Evolutionary conservation across 495 filamentous ascomycete species (phyloP), one percentile per base, ranked within the genome.

Genomic region (Bombardia bombarda): DNA sequence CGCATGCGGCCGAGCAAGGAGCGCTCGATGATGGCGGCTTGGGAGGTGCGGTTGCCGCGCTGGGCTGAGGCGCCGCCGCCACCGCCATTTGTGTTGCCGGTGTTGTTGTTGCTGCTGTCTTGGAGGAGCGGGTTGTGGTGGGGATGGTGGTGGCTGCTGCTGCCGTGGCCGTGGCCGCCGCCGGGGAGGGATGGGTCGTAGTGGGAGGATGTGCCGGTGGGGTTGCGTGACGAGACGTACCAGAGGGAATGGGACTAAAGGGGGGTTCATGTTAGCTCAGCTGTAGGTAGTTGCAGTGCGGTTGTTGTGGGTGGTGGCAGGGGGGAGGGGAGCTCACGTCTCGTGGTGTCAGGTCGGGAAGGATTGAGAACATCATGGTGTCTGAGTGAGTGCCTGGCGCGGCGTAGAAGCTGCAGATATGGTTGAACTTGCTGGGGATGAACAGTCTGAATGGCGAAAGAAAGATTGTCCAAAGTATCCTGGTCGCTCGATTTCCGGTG

Each of bases 211-310:
- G 51, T 42, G 33, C 53, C 52, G 54, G 61, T 49, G 28, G 73
- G 65, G 50, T 64, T 61, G 46, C 71, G 72, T 3, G 74, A 66
- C 38, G 77, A 76, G 26, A 74, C 77, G 60, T 83, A 83, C 77
- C 83, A 85, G 48, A 85, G 75, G 26, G 80, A 73, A 58, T 86
- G 79, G 37, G 81, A 81, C 80, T 84, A n/a, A n/a, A n/a, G n/a
- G n/a, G n/a, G n/a, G n/a, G 46, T 32, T 35, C 32, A 42, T 18
- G 45, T 53, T 43, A 40, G 40, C 24, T 32, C 19, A 14, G 37
- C 43, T 20, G 16, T 52, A 13, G 34, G 38, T 42, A 28, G 33
- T 45, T 55, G 35, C 43, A 24, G 14, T 26, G 39, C 17, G 28
- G 24, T 26, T 21, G 33, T n/a, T 26, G 28, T 20, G 40, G 17